These are phyloP conservation scores for Globomyces pollinis-pini DNA, from an alignment of 192 early-diverging fungal genomes.

Conservation along the genomic window DNA sequence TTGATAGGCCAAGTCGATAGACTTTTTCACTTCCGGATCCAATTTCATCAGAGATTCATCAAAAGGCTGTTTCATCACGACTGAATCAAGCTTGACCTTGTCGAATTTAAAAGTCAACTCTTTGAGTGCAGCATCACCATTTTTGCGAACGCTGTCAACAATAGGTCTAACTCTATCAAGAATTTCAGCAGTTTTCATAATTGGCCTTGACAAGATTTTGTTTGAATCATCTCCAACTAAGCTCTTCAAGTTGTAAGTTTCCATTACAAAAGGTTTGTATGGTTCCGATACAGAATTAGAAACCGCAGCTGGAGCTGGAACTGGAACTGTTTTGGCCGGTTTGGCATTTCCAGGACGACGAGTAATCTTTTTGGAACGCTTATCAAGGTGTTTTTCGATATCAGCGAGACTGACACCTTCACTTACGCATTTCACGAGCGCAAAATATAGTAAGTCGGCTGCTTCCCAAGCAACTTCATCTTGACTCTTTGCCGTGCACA, in stretches of 20 bases:
- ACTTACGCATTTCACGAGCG: conserved; percentile 76
- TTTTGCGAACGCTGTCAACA: conserved; percentile 68
- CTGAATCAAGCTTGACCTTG: conserved; percentile 59
- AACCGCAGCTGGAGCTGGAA: conserved; percentile 6
- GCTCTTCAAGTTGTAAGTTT: conserved; percentile 46
- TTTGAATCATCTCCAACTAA: conserved; percentile 43
- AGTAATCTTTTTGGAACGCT: conserved; percentile 72
- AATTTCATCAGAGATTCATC: conserved; percentile 26
- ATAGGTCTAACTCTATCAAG: conserved; percentile 83
- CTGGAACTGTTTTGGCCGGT: conserved; percentile 37
- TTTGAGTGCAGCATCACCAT: conserved; percentile 78
- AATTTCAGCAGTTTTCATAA: conserved; percentile 86
- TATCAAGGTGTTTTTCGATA: conserved; percentile 80
- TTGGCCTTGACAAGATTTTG: conserved; percentile 77
- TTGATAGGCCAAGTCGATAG: conserved; percentile 92
- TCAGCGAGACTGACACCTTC: conserved; percentile 75
- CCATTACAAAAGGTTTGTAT: conserved; percentile 66
- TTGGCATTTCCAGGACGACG: conserved; percentile 92
- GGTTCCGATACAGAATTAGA: conserved; percentile 30
- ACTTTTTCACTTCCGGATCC: conserved; percentile 54
- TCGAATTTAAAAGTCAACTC: conserved; percentile 90
- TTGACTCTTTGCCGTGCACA: conserved; percentile 66
- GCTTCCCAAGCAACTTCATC: conserved; percentile 91
- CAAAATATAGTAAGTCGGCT: conserved; percentile 95
- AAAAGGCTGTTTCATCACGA: conserved; percentile 83